phyloP scores from a whole-genome alignment of 495 filamentous ascomycete genomes.

The Aspergillus sparsus region DNA sequence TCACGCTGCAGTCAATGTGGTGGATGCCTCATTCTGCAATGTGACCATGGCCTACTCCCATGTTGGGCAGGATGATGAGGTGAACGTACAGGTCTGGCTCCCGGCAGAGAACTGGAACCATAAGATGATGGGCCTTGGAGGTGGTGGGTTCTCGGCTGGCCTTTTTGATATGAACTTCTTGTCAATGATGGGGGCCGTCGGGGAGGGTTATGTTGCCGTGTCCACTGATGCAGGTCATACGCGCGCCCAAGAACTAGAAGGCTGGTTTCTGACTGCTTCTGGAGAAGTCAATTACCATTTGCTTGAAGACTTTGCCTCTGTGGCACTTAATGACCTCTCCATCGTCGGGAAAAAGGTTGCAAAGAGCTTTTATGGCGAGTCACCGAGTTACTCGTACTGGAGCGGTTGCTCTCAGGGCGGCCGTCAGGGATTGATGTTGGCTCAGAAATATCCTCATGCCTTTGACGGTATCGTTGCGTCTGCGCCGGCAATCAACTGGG shows the following conservation, averaged over 20 bases:
- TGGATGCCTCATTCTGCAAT: conserved; percentile 39
- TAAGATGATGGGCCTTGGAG: conserved; percentile 43
- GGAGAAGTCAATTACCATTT: conserved; percentile 43
- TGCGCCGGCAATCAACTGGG: conserved; percentile 34
- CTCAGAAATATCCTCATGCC: conserved; percentile 41
- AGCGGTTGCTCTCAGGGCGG: conserved; percentile 52
- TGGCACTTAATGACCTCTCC: conserved; percentile 38
- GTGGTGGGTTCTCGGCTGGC: conserved; percentile 41
- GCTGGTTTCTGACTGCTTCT: conserved; percentile 41
- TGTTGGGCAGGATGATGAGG: conserved; percentile 35
- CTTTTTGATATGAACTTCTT: conserved; percentile 26
- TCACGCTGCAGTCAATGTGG: conserved; percentile 12
- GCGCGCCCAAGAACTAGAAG: not conserved
- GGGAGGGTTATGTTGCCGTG: conserved; percentile 41
- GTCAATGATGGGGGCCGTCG: conserved; percentile 27
- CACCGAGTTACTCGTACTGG: conserved; percentile 40
- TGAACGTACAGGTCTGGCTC: conserved; percentile 41
- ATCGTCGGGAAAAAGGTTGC: conserved; percentile 23
- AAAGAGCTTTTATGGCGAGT: conserved; percentile 22
- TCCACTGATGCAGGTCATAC: conserved; percentile 46
- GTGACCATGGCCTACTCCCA: conserved; percentile 47
- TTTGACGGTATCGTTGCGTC: conserved; percentile 64
- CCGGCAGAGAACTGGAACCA: conserved; percentile 43
- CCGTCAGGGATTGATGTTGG: conserved; percentile 44
- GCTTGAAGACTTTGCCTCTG: conserved; percentile 43